phyloP scores from a whole-genome alignment of 148 eudicot species.

The Nyssa sinensis region DNA sequence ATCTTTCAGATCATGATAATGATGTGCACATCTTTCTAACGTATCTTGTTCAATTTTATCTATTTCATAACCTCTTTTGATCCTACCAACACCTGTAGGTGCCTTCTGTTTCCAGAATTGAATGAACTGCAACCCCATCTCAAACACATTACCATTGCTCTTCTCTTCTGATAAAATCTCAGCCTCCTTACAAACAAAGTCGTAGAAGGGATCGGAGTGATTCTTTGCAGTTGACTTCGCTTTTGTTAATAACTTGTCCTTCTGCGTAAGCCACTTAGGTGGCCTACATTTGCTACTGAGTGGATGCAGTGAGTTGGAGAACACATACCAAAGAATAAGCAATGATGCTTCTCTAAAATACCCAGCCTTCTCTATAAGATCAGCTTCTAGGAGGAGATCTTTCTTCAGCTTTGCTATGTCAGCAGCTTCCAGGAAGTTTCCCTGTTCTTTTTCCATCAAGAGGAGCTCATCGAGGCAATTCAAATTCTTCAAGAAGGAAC shows the following conservation, averaged over 20 bases:
- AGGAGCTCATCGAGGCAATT: no score
- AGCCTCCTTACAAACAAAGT: conserved; percentile 18
- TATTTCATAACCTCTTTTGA: conserved; percentile 23
- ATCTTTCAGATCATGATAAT: conserved; percentile 39
- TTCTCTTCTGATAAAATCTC: conserved; percentile 9
- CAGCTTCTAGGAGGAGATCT: conserved; percentile 18
- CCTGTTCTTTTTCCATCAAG: no score
- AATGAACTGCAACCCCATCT: conserved; percentile 55
- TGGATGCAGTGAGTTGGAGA: background rate
- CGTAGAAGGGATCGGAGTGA: conserved; percentile 12
- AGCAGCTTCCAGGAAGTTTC: no score
- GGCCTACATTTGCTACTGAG: conserved; percentile 2
- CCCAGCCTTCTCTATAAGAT: conserved; percentile 22
- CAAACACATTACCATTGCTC: conserved; percentile 40
- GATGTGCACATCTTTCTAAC: conserved; percentile 56
- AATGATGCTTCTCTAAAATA: conserved; percentile 16
- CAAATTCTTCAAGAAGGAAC: no score
- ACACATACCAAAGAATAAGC: no score
- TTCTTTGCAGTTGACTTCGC: conserved; percentile 18
- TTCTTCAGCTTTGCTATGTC: no score
- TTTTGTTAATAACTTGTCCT: conserved; percentile 10
- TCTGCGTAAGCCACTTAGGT: conserved; percentile 1
- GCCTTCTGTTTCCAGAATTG: conserved; percentile 53
- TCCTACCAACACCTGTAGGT: background rate
- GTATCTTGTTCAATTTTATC: conserved; percentile 49